Evolutionary conservation across 352 stramenopile species (phyloP), one percentile per base, ranked within the genome.

Genomic region (Globisporangium rhizosaccharum): DNA sequence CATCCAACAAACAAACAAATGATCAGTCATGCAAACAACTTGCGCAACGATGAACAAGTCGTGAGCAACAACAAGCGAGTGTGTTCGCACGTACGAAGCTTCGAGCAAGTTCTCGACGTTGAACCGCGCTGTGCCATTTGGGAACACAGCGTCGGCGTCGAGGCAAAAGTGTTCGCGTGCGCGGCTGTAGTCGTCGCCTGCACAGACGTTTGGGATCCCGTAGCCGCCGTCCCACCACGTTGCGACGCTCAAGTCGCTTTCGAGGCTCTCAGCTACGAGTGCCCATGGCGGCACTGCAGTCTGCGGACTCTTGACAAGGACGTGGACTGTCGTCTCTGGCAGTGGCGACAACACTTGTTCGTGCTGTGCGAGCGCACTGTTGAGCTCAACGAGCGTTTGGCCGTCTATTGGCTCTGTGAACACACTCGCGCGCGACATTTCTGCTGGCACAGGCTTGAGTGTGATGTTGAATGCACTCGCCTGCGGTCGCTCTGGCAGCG

Each of bases 81-180:
- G 18, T 9, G 15, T 14, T 6, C 20, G 41, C 41, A 37, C 71
- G 36, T 61, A 87, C 66, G 66, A 72, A 3, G 82, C 82, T 73
- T 85, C 58, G n/a, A 92, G 60, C 12, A 92, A 66, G 54, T 92
- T 92, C 52, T 92, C 82, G 37, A 92, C 68, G 56, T 92, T 92
- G 74, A 78, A 89, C 14, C 67, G 69, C 12, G 78, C 79, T 4
- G 66, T 84, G 26, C 76, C 82, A 23, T 88, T 73, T 0, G 53
- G 56, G 28, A 73, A 62, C 36, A 73, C 44, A 6, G 20, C 53
- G 1, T 57, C 58, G 54, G 85, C 56, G 5, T 79, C 72, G 2
- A 93, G 65, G 26, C 83, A 93, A 55, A 93, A 93, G 30, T 73
- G 45, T 44, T 80, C 39, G 12, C 62, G 67, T 0, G 76, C 67